Conservation (phyloP, 768 basidiomycete genomes). For the Suillus bovinus region DNA sequence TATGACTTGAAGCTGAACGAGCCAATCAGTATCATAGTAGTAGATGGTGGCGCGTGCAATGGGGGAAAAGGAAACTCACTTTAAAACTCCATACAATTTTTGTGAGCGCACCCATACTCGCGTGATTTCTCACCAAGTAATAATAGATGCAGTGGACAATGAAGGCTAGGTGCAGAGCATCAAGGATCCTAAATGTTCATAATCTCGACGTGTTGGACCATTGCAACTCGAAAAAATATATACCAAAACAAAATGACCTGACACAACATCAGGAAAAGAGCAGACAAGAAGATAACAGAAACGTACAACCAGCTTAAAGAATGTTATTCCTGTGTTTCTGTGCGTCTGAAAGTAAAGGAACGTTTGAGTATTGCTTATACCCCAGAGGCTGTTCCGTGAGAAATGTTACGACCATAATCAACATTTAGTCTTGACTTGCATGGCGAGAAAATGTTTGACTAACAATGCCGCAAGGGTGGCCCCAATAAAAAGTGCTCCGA, state of each 20-base stretch:
- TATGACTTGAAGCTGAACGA: background rate
- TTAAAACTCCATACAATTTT: conserved; percentile 21
- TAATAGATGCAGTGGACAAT: background rate
- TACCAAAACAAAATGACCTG: background rate
- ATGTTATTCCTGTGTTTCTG: background rate
- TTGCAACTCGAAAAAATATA: background rate
- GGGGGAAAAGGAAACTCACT: background rate
- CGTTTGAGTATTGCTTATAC: conserved; percentile 1
- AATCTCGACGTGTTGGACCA: background rate
- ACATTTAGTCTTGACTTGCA: background rate
- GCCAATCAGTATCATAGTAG: background rate
- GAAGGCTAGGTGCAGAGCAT: background rate
- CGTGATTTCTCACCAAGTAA: background rate
- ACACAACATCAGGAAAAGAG: background rate
- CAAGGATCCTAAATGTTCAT: background rate
- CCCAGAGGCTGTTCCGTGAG: conserved; percentile 4
- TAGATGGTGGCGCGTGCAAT: background rate
- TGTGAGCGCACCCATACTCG: background rate
- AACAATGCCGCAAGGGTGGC: background rate
- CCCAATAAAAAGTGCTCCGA: conserved; percentile 1
- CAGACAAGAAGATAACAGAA: background rate
- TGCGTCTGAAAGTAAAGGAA: conserved; percentile 9
- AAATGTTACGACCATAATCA: background rate
- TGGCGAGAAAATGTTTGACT: background rate
- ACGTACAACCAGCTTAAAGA: background rate